These are phyloP conservation scores for Ogataea saltuana DNA, from an alignment of 805 yeast species.

Conservation along the genomic window DNA sequence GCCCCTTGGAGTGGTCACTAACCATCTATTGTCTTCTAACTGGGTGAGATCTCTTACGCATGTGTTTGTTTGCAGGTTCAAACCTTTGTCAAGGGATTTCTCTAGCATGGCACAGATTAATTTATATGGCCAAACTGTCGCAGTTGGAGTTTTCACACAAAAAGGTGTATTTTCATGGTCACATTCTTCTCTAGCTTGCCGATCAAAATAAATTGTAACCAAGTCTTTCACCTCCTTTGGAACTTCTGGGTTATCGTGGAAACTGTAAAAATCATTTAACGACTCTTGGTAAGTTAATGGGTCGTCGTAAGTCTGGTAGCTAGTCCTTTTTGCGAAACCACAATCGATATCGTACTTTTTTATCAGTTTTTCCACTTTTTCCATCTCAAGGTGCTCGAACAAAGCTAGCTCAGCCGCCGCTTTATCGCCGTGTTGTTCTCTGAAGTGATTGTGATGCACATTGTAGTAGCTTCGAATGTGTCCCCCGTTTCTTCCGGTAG, in stretches of 20 bases:
- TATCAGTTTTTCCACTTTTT: constrained; percentile 36
- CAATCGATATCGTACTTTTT: constrained; percentile 40
- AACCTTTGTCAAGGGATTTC: constrained; percentile 36
- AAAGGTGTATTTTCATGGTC: constrained; percentile 33
- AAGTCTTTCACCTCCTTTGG: constrained; percentile 28
- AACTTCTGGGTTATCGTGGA: constrained; percentile 33
- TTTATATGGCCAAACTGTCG: constrained; percentile 48
- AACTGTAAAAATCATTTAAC: constrained; percentile 25
- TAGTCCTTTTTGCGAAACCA: constrained; percentile 36
- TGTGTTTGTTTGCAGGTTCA: constrained; percentile 45
- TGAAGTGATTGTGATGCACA: constrained; percentile 20
- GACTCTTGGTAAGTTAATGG: constrained; percentile 12
- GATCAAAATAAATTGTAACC: constrained; percentile 36
- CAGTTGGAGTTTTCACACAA: constrained; percentile 42
- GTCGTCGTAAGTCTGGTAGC: constrained; percentile 38
- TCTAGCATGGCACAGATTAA: constrained; percentile 39
- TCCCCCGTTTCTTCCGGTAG: constrained; percentile 52
- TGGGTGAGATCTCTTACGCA: constrained; percentile 34
- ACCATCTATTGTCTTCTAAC: constrained; percentile 32
- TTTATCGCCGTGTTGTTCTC: constrained; percentile 22
- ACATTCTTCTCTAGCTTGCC: constrained; percentile 30
- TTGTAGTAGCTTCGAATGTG: constrained; percentile 41
- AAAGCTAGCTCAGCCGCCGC: constrained; percentile 39
- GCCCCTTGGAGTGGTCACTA: constrained; percentile 35
- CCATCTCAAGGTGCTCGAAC: constrained; percentile 39